Conservation (phyloP, 2,329 filamentous ascomycete species). For the Fusarium sp. region DNA sequence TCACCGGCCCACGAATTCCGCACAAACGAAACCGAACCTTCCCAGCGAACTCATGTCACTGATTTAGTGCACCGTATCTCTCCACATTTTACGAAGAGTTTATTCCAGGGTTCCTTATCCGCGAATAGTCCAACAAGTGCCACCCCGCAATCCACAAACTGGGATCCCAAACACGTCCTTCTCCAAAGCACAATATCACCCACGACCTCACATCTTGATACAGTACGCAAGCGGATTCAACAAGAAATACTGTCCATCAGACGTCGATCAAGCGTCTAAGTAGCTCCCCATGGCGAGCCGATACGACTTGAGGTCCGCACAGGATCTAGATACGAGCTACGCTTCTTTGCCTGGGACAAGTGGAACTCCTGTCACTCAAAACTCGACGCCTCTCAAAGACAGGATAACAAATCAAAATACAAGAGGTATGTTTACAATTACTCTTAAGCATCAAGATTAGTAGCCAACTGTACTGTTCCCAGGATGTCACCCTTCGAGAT, state of each 20-base stretch:
- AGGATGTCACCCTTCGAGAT: slow-evolving; percentile 53
- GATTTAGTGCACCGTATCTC: not conserved
- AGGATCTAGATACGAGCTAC: slow-evolving; percentile 44
- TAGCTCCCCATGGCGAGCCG: slow-evolving; percentile 38
- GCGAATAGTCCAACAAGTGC: not conserved
- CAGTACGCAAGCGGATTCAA: not conserved
- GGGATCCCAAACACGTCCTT: slow-evolving; percentile 1
- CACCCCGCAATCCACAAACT: slow-evolving; percentile 26
- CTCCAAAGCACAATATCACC: slow-evolving; percentile 9
- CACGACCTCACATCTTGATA: not conserved
- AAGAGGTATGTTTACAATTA: slow-evolving; percentile 37
- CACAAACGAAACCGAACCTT: not conserved
- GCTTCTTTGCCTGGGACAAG: slow-evolving; percentile 47
- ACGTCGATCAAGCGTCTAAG: not conserved
- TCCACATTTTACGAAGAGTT: not conserved
- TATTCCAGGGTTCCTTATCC: not conserved
- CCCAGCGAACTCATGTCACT: not conserved
- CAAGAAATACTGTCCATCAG: not conserved
- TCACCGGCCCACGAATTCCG: not conserved
- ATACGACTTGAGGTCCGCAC: slow-evolving; percentile 43
- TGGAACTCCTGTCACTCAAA: slow-evolving; percentile 43
- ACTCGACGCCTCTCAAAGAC: slow-evolving; percentile 47
- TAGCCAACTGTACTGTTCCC: slow-evolving; percentile 14
- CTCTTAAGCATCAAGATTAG: not conserved
- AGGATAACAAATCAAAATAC: slow-evolving; percentile 40